phyloP scores from a whole-genome alignment of 176 grass and related monocot genomes.

The Saccharum spontaneum region DNA sequence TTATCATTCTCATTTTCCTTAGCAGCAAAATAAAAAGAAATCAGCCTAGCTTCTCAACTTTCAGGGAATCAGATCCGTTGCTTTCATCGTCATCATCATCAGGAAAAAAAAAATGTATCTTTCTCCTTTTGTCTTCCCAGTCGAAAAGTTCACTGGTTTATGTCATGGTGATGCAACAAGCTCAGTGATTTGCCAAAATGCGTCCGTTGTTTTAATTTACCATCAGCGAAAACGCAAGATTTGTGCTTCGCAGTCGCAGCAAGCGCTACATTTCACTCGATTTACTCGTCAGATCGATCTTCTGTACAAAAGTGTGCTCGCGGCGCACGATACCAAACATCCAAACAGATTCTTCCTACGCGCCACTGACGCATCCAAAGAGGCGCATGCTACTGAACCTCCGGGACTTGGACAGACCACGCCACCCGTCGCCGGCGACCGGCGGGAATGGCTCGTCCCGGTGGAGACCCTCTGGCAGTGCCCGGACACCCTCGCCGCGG shows the following conservation, averaged over 20 bases:
- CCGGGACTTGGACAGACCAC: slow-evolving; percentile 19
- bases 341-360: background rate
- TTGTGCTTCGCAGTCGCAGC: background rate
- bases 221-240: background rate
- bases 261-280: background rate
- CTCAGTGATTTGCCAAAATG: background rate
- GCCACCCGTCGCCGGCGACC: background rate
- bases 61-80: slow-evolving; percentile 13
- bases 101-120: background rate
- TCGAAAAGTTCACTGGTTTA: background rate
- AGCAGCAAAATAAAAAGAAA: background rate
- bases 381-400: slow-evolving; percentile 40
- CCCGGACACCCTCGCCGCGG: background rate
- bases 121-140: background rate
- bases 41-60: background rate
- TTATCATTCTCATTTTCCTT: background rate
- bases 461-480: background rate
- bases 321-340: background rate
- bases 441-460: background rate
- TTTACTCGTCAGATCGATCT: background rate
- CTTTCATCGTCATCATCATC: background rate
- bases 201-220: background rate
- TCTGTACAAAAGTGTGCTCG: background rate
- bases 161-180: background rate
- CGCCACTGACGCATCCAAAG: slow-evolving; percentile 28